Evolutionary conservation across 805 yeast species (phyloP).

Genomic region (Ogataea nonfermentans): DNA sequence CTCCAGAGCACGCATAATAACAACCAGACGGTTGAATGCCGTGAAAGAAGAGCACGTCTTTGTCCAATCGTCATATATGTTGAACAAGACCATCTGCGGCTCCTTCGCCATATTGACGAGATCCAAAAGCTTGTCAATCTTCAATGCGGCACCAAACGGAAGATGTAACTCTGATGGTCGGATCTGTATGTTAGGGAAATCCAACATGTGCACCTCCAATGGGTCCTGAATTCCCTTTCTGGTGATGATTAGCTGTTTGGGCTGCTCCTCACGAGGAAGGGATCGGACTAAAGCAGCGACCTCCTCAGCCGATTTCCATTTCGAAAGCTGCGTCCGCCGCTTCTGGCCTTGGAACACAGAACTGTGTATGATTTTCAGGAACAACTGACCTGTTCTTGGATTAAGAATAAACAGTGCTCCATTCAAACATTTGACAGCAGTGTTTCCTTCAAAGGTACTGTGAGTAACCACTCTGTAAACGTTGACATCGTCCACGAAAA

Average conservation of each 20-base stretch:
- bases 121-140: slow-evolving; percentile 75
- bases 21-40: slow-evolving; percentile 84
- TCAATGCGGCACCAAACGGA: slow-evolving; percentile 86
- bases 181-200: slow-evolving; percentile 88
- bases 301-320: slow-evolving; percentile 98
- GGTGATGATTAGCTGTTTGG: slow-evolving; percentile 86
- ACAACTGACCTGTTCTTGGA: slow-evolving; percentile 88
- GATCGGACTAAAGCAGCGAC: slow-evolving; percentile 89
- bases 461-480: slow-evolving; percentile 93
- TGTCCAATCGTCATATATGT: slow-evolving; percentile 94
- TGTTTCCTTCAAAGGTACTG: slow-evolving; percentile 87
- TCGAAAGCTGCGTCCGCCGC: slow-evolving; percentile 86
- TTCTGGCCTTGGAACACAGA: slow-evolving; percentile 98
- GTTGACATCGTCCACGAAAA: slow-evolving; percentile 90
- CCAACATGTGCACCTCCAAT: slow-evolving; percentile 93
- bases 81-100: slow-evolving; percentile 89
- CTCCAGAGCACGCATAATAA: slow-evolving; percentile 79
- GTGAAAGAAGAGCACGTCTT: slow-evolving; percentile 80
- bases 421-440: slow-evolving; percentile 88
- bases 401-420: slow-evolving; percentile 90
- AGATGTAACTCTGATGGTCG: slow-evolving; percentile 85
- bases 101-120: slow-evolving; percentile 83
- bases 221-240: slow-evolving; percentile 93
- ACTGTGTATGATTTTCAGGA: slow-evolving; percentile 85
- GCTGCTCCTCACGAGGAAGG: slow-evolving; percentile 90